These are phyloP conservation scores for Coniferiporia weirii DNA, from an alignment of 1,284 basidiomycete species.

Conservation along the genomic window DNA sequence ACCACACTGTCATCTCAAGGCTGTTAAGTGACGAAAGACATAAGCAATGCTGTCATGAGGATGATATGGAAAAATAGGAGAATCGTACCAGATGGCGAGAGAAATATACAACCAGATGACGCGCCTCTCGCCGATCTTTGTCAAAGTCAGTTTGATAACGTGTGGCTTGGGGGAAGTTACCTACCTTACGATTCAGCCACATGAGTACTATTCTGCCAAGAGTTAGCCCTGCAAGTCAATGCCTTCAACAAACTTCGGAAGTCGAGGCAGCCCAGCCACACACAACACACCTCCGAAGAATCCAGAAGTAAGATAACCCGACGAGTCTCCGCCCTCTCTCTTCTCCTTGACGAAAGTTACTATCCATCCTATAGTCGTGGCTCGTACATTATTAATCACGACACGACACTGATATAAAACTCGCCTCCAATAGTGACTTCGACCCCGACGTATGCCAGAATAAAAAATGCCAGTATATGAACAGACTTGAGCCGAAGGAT, in stretches of 20 bases:
- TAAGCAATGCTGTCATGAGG: background rate
- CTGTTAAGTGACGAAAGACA: constrained; percentile 27
- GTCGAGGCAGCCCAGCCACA: background rate
- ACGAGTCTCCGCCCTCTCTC: constrained; percentile 39
- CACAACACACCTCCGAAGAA: constrained; percentile 41
- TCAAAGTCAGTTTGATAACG: background rate
- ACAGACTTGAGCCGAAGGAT: constrained; percentile 34
- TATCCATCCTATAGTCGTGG: constrained; percentile 45
- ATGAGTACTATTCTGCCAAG: constrained; percentile 1
- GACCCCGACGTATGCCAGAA: constrained; percentile 41
- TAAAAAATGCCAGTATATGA: constrained; percentile 41
- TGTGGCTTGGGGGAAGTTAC: background rate
- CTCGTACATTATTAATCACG: too few species aligned
- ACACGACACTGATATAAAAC: constrained; percentile 4
- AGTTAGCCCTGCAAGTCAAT: background rate
- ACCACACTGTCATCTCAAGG: constrained; percentile 60
- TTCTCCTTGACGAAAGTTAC: constrained; percentile 52
- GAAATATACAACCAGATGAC: constrained; percentile 3
- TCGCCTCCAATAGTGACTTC: constrained; percentile 44
- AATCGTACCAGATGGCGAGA: constrained; percentile 2
- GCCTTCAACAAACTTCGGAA: background rate
- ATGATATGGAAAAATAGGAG: background rate
- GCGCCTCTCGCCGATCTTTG: constrained; percentile 13
- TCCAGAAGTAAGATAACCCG: constrained; percentile 50
- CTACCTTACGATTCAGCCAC: constrained; percentile 8